phyloP scores from a whole-genome alignment of 2,329 filamentous ascomycete species.

The Cercospora sp. region DNA sequence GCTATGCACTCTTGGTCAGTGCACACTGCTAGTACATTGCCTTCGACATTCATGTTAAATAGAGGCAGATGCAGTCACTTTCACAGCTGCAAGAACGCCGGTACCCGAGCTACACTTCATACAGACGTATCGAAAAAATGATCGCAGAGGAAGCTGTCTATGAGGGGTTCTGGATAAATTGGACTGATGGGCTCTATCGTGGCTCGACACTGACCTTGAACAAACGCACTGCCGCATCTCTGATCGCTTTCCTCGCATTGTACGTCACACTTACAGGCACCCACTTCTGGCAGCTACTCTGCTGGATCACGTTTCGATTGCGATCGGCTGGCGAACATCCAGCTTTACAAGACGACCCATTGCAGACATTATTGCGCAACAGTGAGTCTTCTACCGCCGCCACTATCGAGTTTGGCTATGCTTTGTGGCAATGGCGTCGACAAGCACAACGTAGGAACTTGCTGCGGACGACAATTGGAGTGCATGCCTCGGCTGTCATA shows the following conservation, averaged over 20 bases:
- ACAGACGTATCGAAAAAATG: background rate
- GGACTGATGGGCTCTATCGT: constrained; percentile 1
- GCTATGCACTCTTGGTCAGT: background rate
- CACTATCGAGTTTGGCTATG: constrained; percentile 3
- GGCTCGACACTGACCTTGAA: constrained; percentile 15
- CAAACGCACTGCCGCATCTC: constrained; percentile 9
- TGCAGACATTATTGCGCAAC: constrained; percentile 8
- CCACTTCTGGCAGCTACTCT: constrained; percentile 12
- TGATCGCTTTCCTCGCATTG: constrained; percentile 16
- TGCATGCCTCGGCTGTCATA: background rate
- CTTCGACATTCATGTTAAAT: background rate
- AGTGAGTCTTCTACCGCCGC: background rate
- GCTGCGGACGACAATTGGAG: background rate
- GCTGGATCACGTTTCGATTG: constrained; percentile 10
- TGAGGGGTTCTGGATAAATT: constrained; percentile 15
- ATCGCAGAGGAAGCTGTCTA: constrained; percentile 1
- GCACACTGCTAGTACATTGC: background rate
- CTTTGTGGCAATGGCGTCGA: constrained; percentile 1
- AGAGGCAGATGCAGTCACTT: background rate
- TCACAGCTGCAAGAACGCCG: background rate
- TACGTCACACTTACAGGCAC: constrained; percentile 10
- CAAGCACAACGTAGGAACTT: background rate
- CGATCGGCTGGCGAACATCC: background rate
- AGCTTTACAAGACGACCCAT: background rate
- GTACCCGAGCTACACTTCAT: background rate